Evolutionary conservation across 2,329 filamentous ascomycete species (phyloP), one percentile per base, ranked within the genome.

Genomic region (Fusarium praegraminearum): DNA sequence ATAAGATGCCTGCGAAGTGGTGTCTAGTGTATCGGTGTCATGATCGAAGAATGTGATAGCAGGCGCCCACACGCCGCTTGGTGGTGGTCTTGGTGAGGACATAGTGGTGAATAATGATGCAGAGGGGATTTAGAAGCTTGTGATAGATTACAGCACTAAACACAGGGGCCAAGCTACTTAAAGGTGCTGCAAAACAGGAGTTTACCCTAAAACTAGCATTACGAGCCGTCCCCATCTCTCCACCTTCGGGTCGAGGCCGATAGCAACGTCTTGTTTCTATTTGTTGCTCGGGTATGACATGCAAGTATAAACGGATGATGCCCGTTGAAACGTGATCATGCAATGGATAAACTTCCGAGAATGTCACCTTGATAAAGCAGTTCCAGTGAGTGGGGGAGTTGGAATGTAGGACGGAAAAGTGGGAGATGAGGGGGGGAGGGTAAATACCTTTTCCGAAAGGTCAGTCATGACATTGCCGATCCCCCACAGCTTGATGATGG

Each of bases 1-100:
- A 74, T 87, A 87, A 70, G 83, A 79, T 30, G 79, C 76, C 64
- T 87, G 86, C 3, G 84, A 75, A 10, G 76, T 77, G 8, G 84
- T 78, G 63, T 86, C 83, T 33, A 87, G 75, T 1, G 79, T 80
- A 70, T 87, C 86, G 30, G 81, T 84, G 16, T 71, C 76, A 28
- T 80, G 81, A 75, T 87, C 75, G 76, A 88, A 86, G 72, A 86
- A 85, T 24, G 86, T 87, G 38, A 87, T 81, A 3, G 85, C 83
- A 5, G 85, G 85, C 53, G 80, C 83, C 83, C 84, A 87, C 51
- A 86, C 82, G 56, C 78, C 82, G n/a, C 71, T 71, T 11, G 78
- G 66, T n/a, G 72, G 72, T 30, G 70, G 64, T 57, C 24, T 69
- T 24, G 61, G 52, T 26, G 40, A 45, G 10, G 72, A 52, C 72